A percentile compares a stretch with the other conserved stretches of the same genome.
Conservation (phyloP, 306 rosid species). For the Pyrus betulifolia region DNA sequence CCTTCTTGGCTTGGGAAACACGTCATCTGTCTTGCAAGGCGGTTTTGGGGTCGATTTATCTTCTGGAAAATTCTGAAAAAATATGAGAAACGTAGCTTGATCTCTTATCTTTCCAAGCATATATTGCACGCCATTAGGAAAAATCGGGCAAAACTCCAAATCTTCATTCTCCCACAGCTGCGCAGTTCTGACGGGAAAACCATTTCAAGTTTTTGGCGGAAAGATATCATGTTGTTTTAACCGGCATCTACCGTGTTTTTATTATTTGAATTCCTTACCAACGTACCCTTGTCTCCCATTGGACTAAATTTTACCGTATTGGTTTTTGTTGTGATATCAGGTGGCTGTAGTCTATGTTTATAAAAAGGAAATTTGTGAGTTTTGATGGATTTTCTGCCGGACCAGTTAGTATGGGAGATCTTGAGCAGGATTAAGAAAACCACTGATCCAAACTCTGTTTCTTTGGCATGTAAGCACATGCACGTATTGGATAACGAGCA, state of each 20-base stretch:
- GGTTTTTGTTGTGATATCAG: constrained; percentile 2
- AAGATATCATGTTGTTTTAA: not conserved
- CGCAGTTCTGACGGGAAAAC: too few relatives aligned
- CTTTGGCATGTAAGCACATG: constrained; percentile 53
- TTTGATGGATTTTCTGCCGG: constrained; percentile 69
- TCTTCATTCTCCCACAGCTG: too few relatives aligned
- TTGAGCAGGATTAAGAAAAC: constrained; percentile 51
- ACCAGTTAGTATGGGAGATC: constrained; percentile 79
- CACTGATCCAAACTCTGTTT: constrained; percentile 51
- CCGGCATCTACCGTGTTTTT: not conserved
- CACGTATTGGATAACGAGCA: constrained; percentile 56
- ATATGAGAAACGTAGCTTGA: too few relatives aligned
- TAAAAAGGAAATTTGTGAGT: not conserved
- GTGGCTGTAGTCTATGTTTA: not conserved
- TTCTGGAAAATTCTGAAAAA: too few relatives aligned
- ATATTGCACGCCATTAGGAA: too few relatives aligned
- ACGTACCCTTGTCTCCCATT: not conserved
- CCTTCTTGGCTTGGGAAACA: too few relatives aligned
- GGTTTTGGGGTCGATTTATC: too few relatives aligned
- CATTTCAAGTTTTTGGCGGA: not conserved
- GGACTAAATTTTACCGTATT: not conserved
- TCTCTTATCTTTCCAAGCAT: too few relatives aligned
- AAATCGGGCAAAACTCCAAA: too few relatives aligned
- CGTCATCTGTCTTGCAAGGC: too few relatives aligned
- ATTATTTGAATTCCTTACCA: not conserved